phyloP scores from a whole-genome alignment of 495 filamentous ascomycete species.

The Neurospora intermedia region DNA sequence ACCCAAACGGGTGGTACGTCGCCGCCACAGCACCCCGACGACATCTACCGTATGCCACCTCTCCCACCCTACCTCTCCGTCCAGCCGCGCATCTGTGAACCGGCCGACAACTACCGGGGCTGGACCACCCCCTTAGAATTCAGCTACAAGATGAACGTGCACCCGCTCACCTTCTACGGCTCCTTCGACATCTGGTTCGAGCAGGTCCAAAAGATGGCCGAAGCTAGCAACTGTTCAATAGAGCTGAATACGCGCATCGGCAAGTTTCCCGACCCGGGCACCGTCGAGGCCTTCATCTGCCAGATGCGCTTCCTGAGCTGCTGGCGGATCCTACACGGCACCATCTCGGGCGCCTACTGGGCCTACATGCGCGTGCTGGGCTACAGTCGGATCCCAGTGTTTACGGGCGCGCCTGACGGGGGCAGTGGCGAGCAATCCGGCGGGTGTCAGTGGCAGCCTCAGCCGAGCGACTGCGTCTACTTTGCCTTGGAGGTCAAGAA shows the following conservation, averaged over 20 bases:
- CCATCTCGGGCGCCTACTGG: slow-evolving; percentile 11
- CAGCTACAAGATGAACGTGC: slow-evolving; percentile 5
- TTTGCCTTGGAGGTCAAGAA: slow-evolving; percentile 6
- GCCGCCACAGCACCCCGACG: neutral
- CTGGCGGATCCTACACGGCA: slow-evolving; percentile 12
- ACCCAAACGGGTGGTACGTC: neutral
- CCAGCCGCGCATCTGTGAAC: slow-evolving; percentile 5
- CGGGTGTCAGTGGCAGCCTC: slow-evolving; percentile 8
- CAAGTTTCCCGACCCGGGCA: slow-evolving; percentile 5
- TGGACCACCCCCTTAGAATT: slow-evolving; percentile 1
- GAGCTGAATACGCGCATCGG: slow-evolving; percentile 11
- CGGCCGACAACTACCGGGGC: neutral
- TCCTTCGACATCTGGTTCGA: slow-evolving; percentile 7
- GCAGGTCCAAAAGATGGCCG: slow-evolving; percentile 12
- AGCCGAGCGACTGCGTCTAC: slow-evolving; percentile 8
- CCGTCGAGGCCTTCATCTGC: slow-evolving; percentile 10
- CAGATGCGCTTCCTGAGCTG: slow-evolving; percentile 8
- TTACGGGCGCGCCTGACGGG: neutral
- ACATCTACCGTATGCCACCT: neutral
- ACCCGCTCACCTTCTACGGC: slow-evolving; percentile 3
- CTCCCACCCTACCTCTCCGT: slow-evolving; percentile 2
- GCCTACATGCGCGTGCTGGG: slow-evolving; percentile 13
- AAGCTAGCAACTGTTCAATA: slow-evolving; percentile 6
- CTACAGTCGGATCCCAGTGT: slow-evolving; percentile 9
- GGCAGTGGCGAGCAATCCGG: neutral